phyloP scores from a whole-genome alignment of 148 eudicot genomes.

The Rhododendron ovatum region DNA sequence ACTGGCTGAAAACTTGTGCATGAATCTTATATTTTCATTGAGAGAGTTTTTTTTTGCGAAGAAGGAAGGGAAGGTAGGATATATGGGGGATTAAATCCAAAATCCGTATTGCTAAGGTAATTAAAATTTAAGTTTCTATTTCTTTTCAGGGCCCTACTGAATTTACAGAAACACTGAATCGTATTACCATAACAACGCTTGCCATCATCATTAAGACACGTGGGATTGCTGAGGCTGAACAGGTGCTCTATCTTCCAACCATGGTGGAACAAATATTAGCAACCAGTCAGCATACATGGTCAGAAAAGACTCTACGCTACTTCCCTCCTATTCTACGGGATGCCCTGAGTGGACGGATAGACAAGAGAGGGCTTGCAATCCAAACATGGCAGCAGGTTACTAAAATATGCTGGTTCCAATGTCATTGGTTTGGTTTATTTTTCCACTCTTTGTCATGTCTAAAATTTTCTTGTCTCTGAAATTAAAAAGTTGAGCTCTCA shows the following conservation, averaged over 20 bases:
- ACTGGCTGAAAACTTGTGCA: constrained; percentile 94
- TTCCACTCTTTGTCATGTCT: not conserved
- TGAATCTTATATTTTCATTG: constrained; percentile 78
- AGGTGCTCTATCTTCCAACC: constrained; percentile 72
- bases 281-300: constrained; percentile 94
- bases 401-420: not conserved
- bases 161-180: constrained; percentile 91
- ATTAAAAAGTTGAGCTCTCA: no score
- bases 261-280: constrained; percentile 91
- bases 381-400: constrained; percentile 97
- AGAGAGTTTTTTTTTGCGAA: constrained; percentile 81
- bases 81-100: not conserved
- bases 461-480: not conserved
- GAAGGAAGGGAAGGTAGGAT: constrained; percentile 83
- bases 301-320: constrained; percentile 82
- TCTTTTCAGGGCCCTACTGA: constrained; percentile 86
- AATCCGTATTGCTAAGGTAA: not conserved
- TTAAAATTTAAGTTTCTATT: not conserved
- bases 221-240: constrained; percentile 93
- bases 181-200: constrained; percentile 64
- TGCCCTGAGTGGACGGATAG: constrained; percentile 65
- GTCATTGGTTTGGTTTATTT: not conserved
- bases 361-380: constrained; percentile 70
- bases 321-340: constrained; percentile 82
- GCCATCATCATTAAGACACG: constrained; percentile 95